Evolutionary conservation across 2,329 filamentous ascomycete genomes (phyloP).

Genomic region (Chrysoporthe deuterocubensis): DNA sequence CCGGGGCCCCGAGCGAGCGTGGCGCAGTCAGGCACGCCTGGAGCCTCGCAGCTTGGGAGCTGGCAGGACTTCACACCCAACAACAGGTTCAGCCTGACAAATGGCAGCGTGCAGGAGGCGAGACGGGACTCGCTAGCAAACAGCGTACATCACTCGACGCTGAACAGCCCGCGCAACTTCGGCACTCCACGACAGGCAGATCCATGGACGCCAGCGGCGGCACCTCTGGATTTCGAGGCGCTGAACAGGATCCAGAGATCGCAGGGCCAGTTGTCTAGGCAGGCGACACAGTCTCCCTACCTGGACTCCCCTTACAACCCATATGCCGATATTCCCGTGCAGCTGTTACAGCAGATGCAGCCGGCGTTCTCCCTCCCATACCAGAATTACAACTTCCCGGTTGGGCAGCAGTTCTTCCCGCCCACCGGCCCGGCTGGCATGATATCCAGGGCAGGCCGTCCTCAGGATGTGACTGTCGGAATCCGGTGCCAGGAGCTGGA

Average conservation of each 20-base stretch:
- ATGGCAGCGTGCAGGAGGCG: slow-evolving; percentile 14
- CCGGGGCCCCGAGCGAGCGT: slow-evolving; percentile 20
- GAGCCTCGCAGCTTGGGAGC: slow-evolving; percentile 3
- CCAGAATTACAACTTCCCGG: slow-evolving; percentile 14
- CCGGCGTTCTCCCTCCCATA: slow-evolving; percentile 8
- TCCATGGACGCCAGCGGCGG: slow-evolving; percentile 10
- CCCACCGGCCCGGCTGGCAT: slow-evolving; percentile 26
- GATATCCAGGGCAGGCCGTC: slow-evolving; percentile 8
- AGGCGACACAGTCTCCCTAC: slow-evolving; percentile 23
- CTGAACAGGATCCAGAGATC: slow-evolving; percentile 17
- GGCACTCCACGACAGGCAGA: slow-evolving; percentile 16
- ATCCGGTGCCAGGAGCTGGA: slow-evolving; percentile 75
- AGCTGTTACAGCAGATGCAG: slow-evolving; percentile 22
- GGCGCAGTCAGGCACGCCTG: slow-evolving; percentile 12
- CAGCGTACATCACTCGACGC: slow-evolving; percentile 24
- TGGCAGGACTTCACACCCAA: slow-evolving; percentile 22
- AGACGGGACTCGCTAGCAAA: slow-evolving; percentile 25
- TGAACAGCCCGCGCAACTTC: slow-evolving; percentile 23
- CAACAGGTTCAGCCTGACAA: slow-evolving; percentile 12
- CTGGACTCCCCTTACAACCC: slow-evolving; percentile 14
- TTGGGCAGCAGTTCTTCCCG: slow-evolving; percentile 21
- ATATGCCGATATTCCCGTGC: slow-evolving; percentile 8
- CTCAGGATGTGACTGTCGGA: slow-evolving; percentile 59
- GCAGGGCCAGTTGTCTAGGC: slow-evolving; percentile 22
- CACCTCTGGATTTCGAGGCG: slow-evolving; percentile 16